Base-by-base conservation (phyloP, 768 basidiomycete species). In the Phaffia australis region DNA sequence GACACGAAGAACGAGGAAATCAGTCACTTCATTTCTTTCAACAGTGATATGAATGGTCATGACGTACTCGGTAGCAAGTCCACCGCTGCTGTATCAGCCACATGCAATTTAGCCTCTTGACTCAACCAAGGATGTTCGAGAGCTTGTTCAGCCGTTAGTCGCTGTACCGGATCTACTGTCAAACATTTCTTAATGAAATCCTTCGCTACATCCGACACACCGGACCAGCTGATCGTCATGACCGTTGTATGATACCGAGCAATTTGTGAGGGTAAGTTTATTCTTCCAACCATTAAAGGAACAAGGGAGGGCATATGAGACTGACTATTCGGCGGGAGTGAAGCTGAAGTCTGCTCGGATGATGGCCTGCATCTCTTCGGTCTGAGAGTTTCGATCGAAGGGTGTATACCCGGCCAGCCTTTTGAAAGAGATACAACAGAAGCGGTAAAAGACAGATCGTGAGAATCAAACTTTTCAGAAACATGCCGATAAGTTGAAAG, bases 341-440 rank as follows among this genome's bases (percentile, higher is more conserved):
- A 97, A 98, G 74, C 86, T 86, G 79, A 90, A 97, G 77, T 95
- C 89, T 8, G 90, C 92, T 0, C 83, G 30, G 62, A 69, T 64
- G 67, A 69, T 69, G 11, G 61, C 61, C 61, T 55, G 61, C 61
- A 63, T 63, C 15, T 60, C 59, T 70, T 85, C 83, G 60, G 77
- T 76, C 68, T 79, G 78, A 2, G 82, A 84, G 66, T 97, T 93
- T 29, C 90, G 85, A 76, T 98, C 93, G 75, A 99, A 99, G 0
- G 95, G 95, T 6, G 95, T 99, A 79, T 98, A 77, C 9, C 84
- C 85, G 60, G 85, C 85, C 30, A 97, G 85, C 3, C 97, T 79
- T 85, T 95, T 95, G 78, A 97, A 97, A 32, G 73, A 74, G 61
- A 54, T 54, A 29, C n/a, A 23, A 54, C 52, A 4, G 16, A 23